Evolutionary conservation across 1,284 basidiomycete species (phyloP).

Genomic region (Retiboletus flavoniger): DNA sequence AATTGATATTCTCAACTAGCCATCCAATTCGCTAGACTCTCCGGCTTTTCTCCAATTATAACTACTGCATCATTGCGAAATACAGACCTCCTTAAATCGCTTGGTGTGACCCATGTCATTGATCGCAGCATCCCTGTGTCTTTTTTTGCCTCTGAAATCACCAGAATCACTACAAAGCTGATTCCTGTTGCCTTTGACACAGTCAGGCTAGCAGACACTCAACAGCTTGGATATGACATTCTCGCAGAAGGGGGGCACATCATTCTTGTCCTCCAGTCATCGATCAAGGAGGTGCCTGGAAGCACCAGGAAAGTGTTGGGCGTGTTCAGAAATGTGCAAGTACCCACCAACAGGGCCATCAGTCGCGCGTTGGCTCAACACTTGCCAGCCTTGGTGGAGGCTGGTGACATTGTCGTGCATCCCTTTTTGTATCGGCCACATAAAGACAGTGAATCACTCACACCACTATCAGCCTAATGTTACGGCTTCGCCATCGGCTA

Average conservation of each 20-base stretch:
- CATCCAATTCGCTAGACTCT: slow-evolving; percentile 36
- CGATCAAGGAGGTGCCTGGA: slow-evolving; percentile 11
- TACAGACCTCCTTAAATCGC: slow-evolving; percentile 32
- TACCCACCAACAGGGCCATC: slow-evolving; percentile 13
- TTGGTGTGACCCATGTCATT: slow-evolving; percentile 37
- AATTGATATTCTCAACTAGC: slow-evolving; percentile 26
- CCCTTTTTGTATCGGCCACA: background rate
- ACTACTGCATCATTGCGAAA: slow-evolving; percentile 37
- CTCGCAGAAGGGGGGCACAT: slow-evolving; percentile 24
- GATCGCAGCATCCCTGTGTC: slow-evolving; percentile 23
- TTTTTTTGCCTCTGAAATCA: slow-evolving; percentile 14
- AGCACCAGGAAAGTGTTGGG: slow-evolving; percentile 19
- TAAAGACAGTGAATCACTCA: background rate
- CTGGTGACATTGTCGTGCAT: slow-evolving; percentile 26
- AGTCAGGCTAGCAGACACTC: slow-evolving; percentile 17
- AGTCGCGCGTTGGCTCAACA: slow-evolving; percentile 15
- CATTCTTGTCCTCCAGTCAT: background rate
- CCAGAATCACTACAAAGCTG: slow-evolving; percentile 10
- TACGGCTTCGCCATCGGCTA: no score
- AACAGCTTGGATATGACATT: slow-evolving; percentile 24
- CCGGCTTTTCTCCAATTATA: slow-evolving; percentile 34
- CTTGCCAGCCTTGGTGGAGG: slow-evolving; percentile 18
- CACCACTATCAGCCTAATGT: slow-evolving; percentile 16
- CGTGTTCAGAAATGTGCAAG: slow-evolving; percentile 10
- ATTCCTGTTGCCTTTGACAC: slow-evolving; percentile 22